Conservation (phyloP, 2,329 filamentous ascomycete genomes). For the Curvularia verruculosa region DNA sequence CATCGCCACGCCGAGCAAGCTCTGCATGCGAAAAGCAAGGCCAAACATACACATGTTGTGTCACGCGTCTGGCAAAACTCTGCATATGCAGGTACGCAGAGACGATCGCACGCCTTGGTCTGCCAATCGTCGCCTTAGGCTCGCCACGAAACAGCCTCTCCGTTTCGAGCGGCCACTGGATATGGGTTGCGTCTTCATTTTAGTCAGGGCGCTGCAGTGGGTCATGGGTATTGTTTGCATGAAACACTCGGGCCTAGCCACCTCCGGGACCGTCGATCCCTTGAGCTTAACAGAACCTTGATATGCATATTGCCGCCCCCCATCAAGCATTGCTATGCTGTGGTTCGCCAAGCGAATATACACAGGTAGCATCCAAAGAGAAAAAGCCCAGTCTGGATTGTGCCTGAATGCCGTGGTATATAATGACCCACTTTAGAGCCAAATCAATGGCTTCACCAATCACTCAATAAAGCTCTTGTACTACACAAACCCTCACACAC, state of each 20-base stretch:
- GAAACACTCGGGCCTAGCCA: constrained; percentile 4
- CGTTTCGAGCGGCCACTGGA: constrained; percentile 7
- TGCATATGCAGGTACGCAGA: constrained; percentile 7
- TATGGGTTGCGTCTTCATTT: constrained; percentile 18
- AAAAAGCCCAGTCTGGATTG: background rate
- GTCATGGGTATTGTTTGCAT: constrained; percentile 23
- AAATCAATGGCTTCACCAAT: background rate
- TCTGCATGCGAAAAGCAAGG: constrained; percentile 4
- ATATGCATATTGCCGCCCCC: constrained; percentile 19
- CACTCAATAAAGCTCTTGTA: background rate
- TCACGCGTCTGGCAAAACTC: background rate
- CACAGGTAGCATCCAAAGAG: background rate
- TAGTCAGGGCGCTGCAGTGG: constrained; percentile 14
- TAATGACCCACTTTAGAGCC: background rate
- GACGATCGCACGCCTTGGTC: constrained; percentile 5
- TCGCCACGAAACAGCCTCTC: constrained; percentile 5
- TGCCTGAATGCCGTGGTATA: background rate
- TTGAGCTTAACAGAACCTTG: constrained; percentile 30
- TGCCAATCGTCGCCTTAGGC: constrained; percentile 23
- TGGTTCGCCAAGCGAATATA: background rate
- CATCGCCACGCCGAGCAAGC: constrained; percentile 9
- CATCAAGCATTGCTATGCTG: background rate
- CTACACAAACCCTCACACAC: background rate
- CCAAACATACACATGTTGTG: constrained; percentile 1
- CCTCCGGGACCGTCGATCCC: constrained; percentile 16